phyloP scores from a whole-genome alignment of 495 filamentous ascomycete species.

The Podospora didyma region DNA sequence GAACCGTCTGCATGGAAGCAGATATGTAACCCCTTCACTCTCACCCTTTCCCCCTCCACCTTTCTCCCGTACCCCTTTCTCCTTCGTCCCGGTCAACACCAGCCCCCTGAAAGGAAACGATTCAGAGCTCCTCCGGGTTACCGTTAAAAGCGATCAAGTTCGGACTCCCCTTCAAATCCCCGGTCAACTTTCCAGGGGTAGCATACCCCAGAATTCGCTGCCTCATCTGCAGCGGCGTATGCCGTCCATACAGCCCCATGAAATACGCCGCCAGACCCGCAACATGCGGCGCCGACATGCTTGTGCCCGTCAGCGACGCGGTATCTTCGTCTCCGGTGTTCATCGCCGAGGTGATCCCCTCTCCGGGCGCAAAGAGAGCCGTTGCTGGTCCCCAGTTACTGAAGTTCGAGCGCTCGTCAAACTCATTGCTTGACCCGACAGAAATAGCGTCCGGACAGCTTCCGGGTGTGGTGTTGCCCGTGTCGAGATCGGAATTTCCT shows the following conservation, averaged over 20 bases:
- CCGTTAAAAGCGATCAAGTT: constrained; percentile 20
- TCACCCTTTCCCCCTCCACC: too few species aligned
- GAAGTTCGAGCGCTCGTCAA: constrained; percentile 44
- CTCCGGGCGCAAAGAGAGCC: constrained; percentile 55
- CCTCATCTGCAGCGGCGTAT: constrained; percentile 5
- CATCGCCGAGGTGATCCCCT: constrained; percentile 27
- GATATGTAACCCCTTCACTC: too few species aligned
- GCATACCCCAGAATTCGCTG: constrained; percentile 36
- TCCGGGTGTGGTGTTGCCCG: constrained; percentile 42
- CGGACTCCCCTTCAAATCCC: constrained; percentile 13
- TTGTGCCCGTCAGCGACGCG: constrained; percentile 56
- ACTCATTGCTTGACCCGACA: constrained; percentile 47
- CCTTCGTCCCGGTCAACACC: too few species aligned
- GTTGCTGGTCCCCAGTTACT: constrained; percentile 56
- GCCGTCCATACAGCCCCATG: constrained; percentile 24
- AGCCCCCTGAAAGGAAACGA: too few species aligned
- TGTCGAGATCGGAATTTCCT: constrained; percentile 40
- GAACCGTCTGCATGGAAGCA: too few species aligned
- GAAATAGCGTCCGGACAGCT: constrained; percentile 49
- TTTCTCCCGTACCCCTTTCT: too few species aligned
- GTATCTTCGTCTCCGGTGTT: constrained; percentile 7
- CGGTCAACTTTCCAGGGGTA: constrained; percentile 21
- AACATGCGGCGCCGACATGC: constrained; percentile 58
- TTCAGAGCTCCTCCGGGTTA: not conserved
- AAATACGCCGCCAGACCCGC: constrained; percentile 55